Evolutionary conservation across 2,329 filamentous ascomycete genomes (phyloP).

Genomic region (Karstenula rhodostoma): DNA sequence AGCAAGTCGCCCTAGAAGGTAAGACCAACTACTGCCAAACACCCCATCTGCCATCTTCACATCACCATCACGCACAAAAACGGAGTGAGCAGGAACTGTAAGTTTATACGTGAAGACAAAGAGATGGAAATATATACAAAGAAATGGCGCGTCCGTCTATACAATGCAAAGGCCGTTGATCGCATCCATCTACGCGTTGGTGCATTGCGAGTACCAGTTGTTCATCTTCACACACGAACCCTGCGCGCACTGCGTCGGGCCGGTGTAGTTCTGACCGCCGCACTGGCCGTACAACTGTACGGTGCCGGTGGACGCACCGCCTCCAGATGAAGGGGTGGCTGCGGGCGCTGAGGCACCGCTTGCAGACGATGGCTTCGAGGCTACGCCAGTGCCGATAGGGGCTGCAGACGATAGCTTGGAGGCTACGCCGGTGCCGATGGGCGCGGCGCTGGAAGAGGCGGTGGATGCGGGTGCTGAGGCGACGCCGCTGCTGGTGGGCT

Average conservation of each 20-base stretch:
- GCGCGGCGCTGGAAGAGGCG: neutral
- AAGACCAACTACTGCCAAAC: too few relatives aligned
- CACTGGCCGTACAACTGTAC: conserved; percentile 20
- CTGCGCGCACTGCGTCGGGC: conserved; percentile 31
- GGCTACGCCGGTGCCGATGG: neutral
- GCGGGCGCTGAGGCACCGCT: neutral
- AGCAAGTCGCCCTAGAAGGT: too few relatives aligned
- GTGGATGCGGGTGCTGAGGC: neutral
- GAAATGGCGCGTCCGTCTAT: too few relatives aligned
- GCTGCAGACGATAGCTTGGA: neutral
- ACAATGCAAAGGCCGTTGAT: neutral
- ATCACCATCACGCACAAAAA: too few relatives aligned
- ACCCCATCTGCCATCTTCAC: too few relatives aligned
- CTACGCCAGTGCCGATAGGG: neutral
- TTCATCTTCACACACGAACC: conserved; percentile 37
- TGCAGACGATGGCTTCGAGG: neutral
- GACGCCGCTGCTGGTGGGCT: neutral
- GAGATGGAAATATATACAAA: too few relatives aligned
- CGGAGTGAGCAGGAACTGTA: too few relatives aligned
- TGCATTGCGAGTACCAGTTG: conserved; percentile 38
- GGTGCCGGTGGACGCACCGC: neutral
- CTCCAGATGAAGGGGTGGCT: neutral
- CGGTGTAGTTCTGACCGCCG: conserved; percentile 25
- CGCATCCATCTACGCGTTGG: neutral
- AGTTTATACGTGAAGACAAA: too few relatives aligned